Base-by-base conservation (phyloP, 2,329 filamentous ascomycete genomes). In the Monosporascus sp. region DNA sequence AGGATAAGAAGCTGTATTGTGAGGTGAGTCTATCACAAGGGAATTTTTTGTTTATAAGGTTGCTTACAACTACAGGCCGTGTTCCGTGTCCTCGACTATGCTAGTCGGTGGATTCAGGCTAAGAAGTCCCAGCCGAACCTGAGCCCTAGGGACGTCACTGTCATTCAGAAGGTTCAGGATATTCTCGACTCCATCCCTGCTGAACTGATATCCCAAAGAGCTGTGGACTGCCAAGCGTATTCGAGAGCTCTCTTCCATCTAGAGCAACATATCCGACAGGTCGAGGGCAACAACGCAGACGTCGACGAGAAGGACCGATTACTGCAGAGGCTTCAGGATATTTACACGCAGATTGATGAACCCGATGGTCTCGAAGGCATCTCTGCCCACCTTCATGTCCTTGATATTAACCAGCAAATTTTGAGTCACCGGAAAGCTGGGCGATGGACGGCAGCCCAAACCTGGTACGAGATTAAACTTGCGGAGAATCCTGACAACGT, bases 321-420 rank as follows among this genome's bases (percentile, higher is more conserved):
- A 4, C 81, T 95, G 55, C 83, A 90, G 60, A 83, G 86, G 56
- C 75, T 99, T 24, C 93, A 97, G 65, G 86, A 93, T 50, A 96
- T 99, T 18, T 99, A 99, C 70, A 90, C 90, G 1, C 89, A 97
- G 62, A 97, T 99, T 56, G 94, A 99, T 65, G 94, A 99, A 63
- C 95, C 94, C 0, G 94, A 99, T 69, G 92, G 93, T 1, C 86
- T 99, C 36, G 92, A 97, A 67, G 94, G 94, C 3, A 93, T 99
- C 56, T 96, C 93, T 1, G 85, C 90, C 20, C 88, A 94, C 67
- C 76, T 97, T 3, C 87, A 88, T 54, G 84, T 91, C 11, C 76
- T 97, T n/a, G 89, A 95, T 60, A 87, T 97, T 49, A 89, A 96
- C 55, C 93, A 97, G 67, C 92, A 97, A 67, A 88, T 97, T 35